Evolutionary conservation across 352 stramenopile species (phyloP), one percentile per base, ranked within the genome.

Genomic region (Blastocystis sp.): DNA sequence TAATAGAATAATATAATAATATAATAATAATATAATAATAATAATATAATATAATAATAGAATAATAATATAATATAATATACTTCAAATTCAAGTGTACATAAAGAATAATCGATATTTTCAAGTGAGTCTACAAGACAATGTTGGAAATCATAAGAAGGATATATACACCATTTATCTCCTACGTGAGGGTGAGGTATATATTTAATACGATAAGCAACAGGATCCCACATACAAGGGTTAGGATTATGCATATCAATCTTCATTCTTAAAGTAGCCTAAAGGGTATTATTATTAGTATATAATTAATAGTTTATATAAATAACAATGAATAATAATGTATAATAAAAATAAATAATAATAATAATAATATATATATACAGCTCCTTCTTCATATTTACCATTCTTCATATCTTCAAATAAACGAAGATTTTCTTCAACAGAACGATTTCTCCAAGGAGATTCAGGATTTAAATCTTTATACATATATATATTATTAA

Each of bases 71-170:
- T 34, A 23, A 35, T 49, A 24, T 88, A 79, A 11, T 88, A 77
- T 16, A 84, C 94, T 74, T 98, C 89, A 70, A 98, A 98, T 73
- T 98, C 91, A 55, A 98, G 80, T 31, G 89, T 98, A 73, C 91
- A 98, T 65, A 98, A 95, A 44, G 83, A 94, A 72, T 97, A 96
- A 74, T 96, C 89, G 67, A 98, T 93, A 70, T 95, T 81, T 74
- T 98, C 91, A 10, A 96, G 72, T 24, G 85, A 88, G 67, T 95
- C 86, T 37, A 88, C 79, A n/a, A 96, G 93, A 72, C 89, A 95
- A 76, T 98, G 91, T 58, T 89, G 96, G 71, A 92, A 98, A 76
- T 98, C 91, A 72, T 98, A 98, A 2, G 86, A 93, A 6, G 91
- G 91, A 74, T 98, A 98, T 70, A 98, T 94, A 71, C 88, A 96